These are phyloP conservation scores for Gossypium gossypioides DNA, from an alignment of 441 rosid species.

Conservation along the genomic window DNA sequence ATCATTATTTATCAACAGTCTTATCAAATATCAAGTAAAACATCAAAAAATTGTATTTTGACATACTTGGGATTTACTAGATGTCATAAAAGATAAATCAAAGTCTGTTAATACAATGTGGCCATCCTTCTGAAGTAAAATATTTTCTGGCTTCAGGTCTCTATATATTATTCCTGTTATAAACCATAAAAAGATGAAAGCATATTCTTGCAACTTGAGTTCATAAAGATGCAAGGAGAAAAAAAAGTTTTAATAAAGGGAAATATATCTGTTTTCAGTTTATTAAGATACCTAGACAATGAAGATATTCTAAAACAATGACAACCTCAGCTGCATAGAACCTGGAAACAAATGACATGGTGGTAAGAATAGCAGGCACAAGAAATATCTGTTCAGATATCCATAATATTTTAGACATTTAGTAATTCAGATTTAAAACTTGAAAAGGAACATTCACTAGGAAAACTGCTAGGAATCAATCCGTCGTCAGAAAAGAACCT, in stretches of 20 bases:
- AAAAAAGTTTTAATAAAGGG: background rate
- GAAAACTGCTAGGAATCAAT: background rate
- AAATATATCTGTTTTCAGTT: background rate
- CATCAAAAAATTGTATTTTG: background rate
- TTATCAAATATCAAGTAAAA: background rate
- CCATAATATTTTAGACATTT: background rate
- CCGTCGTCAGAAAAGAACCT: background rate
- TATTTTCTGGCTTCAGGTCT: constrained; percentile 93
- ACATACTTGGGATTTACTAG: constrained; percentile 69
- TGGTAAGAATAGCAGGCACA: background rate
- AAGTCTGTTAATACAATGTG: constrained; percentile 78
- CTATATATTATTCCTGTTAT: constrained; percentile 72
- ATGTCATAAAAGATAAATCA: constrained; percentile 77
- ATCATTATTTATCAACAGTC: background rate
- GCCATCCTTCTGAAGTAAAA: constrained; percentile 76
- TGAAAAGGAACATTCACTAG: background rate
- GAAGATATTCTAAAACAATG: constrained; percentile 85
- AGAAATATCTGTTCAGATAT: background rate
- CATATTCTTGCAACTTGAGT: background rate
- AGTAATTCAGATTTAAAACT: background rate
- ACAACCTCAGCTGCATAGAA: constrained; percentile 91
- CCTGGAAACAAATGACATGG: constrained; percentile 35
- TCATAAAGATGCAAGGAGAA: background rate
- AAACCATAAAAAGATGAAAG: background rate
- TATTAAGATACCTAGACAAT: constrained; percentile 69